These are phyloP conservation scores for Glarea lozoyensis DNA, from an alignment of 495 filamentous ascomycete species.

Conservation along the genomic window DNA sequence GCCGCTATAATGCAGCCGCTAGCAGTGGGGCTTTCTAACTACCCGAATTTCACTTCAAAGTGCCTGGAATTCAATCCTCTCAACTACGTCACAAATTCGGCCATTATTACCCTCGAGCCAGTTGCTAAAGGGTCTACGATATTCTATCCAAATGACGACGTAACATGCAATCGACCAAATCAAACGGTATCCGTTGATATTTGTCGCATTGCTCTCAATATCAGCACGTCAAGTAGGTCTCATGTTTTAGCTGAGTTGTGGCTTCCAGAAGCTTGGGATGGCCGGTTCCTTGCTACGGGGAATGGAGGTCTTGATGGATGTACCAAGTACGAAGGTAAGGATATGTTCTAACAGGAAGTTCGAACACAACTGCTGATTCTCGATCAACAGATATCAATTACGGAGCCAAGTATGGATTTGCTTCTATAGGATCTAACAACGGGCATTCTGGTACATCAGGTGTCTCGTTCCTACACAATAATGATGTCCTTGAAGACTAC, in stretches of 20 bases:
- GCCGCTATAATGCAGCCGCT: neutral
- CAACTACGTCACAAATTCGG: constrained; percentile 6
- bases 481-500: constrained; percentile 40
- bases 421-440: constrained; percentile 47
- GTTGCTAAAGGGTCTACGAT: constrained; percentile 40
- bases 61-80: constrained; percentile 12
- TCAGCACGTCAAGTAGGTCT: constrained; percentile 43
- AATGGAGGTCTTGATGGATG: constrained; percentile 50
- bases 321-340: constrained; percentile 24
- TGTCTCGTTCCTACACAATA: constrained; percentile 38
- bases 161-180: constrained; percentile 30
- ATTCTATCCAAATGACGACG: constrained; percentile 34
- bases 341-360: neutral
- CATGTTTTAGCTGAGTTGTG: constrained; percentile 49
- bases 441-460: constrained; percentile 48
- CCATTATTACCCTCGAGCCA: constrained; percentile 18
- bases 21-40: neutral
- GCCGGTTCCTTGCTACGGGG: constrained; percentile 45
- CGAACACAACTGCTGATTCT: neutral
- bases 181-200: constrained; percentile 38
- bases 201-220: constrained; percentile 48
- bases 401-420: constrained; percentile 38
- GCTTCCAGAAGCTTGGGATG: constrained; percentile 43
- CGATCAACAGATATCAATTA: constrained; percentile 15
- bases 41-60: neutral